Evolutionary conservation across 2,329 filamentous ascomycete genomes (phyloP), one percentile per base, ranked within the genome.

Genomic region (Fusarium sp.): DNA sequence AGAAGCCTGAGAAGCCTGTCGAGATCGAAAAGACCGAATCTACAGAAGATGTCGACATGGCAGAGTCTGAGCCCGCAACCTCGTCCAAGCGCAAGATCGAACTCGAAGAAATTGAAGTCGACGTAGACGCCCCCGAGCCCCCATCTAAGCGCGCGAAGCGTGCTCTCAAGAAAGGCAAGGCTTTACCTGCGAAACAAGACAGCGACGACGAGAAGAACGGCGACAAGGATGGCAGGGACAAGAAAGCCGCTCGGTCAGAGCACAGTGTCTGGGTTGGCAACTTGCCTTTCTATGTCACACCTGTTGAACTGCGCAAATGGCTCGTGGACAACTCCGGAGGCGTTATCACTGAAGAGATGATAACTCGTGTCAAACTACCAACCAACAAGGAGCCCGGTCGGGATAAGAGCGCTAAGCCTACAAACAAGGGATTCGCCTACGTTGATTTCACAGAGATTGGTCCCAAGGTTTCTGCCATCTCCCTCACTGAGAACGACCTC

Each of bases 231-330:
- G 76, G 80, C 57, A 81, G 81, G 63, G 79, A 81, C 28, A 79
- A 78, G 66, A 78, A 79, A 68, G 74, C 86, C 70, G 82, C 84
- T 72, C 91, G 93, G 63, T 96, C 93, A 12, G 89, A 92, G 20
- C 90, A 93, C 79, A 93, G 94, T 66, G 89, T 99, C 70, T 99
- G 96, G 96, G 93, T 99, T 73, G 96, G 97, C 74, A 99, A 99
- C 80, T 82, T 99, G 67, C 89, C 92, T n/a, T 99, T 95, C 84
- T 89, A 88, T 46, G 84, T 91, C 39, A 96, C 92, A 43, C 89
- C 91, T 62, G 83, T 88, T 15, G 90, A 93, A 66, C 83, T 99
- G 48, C 90, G 91, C 75, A 87, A 86, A 64, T 98, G 97, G 86
- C 83, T 99, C n/a, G 86, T 91, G 33, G 87, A 90, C 37, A 88